Percentiles rank a stretch among this genome's conserved stretches.
These are phyloP conservation scores for Verticillium nonalfalfae DNA, from an alignment of 2,329 filamentous ascomycete genomes.

Conservation along the genomic window DNA sequence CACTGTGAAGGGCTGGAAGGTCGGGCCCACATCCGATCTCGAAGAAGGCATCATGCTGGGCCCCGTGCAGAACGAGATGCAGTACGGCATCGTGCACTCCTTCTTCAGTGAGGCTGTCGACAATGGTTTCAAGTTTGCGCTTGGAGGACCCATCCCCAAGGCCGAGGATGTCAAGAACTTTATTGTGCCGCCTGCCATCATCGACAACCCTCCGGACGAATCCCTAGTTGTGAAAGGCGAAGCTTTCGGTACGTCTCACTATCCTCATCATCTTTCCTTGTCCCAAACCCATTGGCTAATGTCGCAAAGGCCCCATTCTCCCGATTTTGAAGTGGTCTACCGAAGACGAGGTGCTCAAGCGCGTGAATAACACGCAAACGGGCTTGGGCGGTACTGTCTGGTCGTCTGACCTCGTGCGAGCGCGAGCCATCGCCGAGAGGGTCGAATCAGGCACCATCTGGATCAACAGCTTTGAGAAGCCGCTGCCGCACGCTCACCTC, in stretches of 20 bases:
- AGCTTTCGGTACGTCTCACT: conserved; percentile 20
- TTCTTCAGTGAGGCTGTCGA: conserved; percentile 31
- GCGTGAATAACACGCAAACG: conserved; percentile 45
- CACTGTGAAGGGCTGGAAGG: conserved; percentile 36
- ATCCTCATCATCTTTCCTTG: background rate
- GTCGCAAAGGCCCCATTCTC: conserved; percentile 44
- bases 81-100: conserved; percentile 26
- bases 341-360: conserved; percentile 51
- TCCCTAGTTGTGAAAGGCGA: conserved; percentile 51
- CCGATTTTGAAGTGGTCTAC: conserved; percentile 55
- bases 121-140: conserved; percentile 1
- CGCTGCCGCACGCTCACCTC: conserved; percentile 31
- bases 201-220: conserved; percentile 52
- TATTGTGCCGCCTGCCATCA: conserved; percentile 51
- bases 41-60: conserved; percentile 38
- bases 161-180: conserved; percentile 34
- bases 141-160: conserved; percentile 1
- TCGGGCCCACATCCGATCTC: conserved; percentile 3
- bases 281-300: background rate
- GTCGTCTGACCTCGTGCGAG: conserved; percentile 39
- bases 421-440: conserved; percentile 28
- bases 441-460: conserved; percentile 54
- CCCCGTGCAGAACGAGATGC: conserved; percentile 55
- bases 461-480: conserved; percentile 46
- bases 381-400: conserved; percentile 54